Conservation (phyloP, 2,329 filamentous ascomycete genomes). For the Amesomyces nigricolor region DNA sequence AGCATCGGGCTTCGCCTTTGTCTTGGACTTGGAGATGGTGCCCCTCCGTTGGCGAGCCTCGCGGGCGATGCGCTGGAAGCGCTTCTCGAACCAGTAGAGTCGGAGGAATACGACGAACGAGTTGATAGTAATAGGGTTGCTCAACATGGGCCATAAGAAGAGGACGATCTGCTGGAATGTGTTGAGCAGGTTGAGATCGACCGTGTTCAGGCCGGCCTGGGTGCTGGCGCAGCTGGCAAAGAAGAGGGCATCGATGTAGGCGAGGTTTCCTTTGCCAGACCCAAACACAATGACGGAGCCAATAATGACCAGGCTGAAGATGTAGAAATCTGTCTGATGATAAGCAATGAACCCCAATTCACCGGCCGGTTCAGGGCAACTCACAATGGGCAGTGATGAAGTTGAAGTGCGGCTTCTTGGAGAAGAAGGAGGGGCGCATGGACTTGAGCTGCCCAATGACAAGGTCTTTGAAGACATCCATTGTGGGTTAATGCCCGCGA, state of each 20-base stretch:
- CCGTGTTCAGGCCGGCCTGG: constrained; percentile 86
- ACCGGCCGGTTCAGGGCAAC: constrained; percentile 27
- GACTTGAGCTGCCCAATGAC: constrained; percentile 37
- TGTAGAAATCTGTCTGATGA: constrained; percentile 61
- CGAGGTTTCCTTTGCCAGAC: constrained; percentile 49
- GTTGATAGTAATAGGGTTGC: constrained; percentile 80
- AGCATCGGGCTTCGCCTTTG: constrained; percentile 42
- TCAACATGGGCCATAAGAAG: constrained; percentile 64
- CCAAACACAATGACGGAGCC: constrained; percentile 74
- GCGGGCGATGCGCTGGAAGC: constrained; percentile 76
- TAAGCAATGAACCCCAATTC: background rate
- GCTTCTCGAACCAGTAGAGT: constrained; percentile 96
- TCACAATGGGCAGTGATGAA: constrained; percentile 77
- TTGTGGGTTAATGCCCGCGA: background rate
- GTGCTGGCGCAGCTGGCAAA: constrained; percentile 82
- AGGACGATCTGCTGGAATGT: constrained; percentile 70
- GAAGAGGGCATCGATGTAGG: constrained; percentile 84
- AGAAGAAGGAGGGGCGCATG: constrained; percentile 52
- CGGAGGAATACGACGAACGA: constrained; percentile 85
- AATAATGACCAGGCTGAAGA: constrained; percentile 66
- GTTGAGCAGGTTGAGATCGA: constrained; percentile 60
- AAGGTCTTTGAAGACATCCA: constrained; percentile 16
- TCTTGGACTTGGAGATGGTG: constrained; percentile 57
- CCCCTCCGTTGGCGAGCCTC: constrained; percentile 64
- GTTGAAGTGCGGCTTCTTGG: constrained; percentile 64